phyloP scores from a whole-genome alignment of 768 basidiomycete genomes.

The Hygrocybe punicea region DNA sequence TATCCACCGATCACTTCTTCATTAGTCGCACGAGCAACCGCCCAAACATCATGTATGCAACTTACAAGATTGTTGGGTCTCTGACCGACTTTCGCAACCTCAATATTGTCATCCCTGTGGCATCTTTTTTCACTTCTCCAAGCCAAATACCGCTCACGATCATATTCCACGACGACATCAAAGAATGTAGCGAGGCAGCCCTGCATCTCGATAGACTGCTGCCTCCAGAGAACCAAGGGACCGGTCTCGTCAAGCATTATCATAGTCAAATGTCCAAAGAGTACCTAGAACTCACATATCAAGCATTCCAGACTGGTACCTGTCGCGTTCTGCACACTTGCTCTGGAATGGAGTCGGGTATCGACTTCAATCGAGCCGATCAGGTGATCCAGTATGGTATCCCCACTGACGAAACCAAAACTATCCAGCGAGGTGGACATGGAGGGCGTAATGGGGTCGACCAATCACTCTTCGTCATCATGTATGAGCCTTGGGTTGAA shows the following conservation, averaged over 20 bases:
- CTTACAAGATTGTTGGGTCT: conserved; percentile 20
- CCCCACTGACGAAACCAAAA: neutral
- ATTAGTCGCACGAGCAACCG: conserved; percentile 23
- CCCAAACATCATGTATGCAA: conserved; percentile 30
- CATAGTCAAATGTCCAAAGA: conserved; percentile 26
- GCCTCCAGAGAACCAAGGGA: conserved; percentile 3
- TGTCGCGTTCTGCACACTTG: conserved; percentile 19
- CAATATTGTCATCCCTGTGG: conserved; percentile 19
- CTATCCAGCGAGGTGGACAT: conserved; percentile 20
- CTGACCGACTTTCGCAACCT: conserved; percentile 24
- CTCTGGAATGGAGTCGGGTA: conserved; percentile 16
- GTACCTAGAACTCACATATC: conserved; percentile 22
- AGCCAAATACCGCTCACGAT: conserved; percentile 9
- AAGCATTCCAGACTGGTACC: conserved; percentile 13
- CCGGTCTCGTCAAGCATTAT: conserved; percentile 24
- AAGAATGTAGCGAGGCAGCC: conserved; percentile 8
- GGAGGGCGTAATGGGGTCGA: conserved; percentile 4
- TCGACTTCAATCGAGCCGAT: conserved; percentile 18
- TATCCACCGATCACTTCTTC: conserved; percentile 1
- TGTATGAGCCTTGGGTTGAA: conserved; percentile 18
- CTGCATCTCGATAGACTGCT: conserved; percentile 11
- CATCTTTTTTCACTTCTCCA: neutral
- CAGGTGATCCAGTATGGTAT: conserved; percentile 20
- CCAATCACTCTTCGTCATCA: conserved; percentile 15
- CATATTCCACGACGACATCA: conserved; percentile 17